A percentile compares a stretch with the other conserved stretches of the same genome.
phyloP scores from a whole-genome alignment of 148 eudicot genomes.

The Persicaria maculosa region DNA sequence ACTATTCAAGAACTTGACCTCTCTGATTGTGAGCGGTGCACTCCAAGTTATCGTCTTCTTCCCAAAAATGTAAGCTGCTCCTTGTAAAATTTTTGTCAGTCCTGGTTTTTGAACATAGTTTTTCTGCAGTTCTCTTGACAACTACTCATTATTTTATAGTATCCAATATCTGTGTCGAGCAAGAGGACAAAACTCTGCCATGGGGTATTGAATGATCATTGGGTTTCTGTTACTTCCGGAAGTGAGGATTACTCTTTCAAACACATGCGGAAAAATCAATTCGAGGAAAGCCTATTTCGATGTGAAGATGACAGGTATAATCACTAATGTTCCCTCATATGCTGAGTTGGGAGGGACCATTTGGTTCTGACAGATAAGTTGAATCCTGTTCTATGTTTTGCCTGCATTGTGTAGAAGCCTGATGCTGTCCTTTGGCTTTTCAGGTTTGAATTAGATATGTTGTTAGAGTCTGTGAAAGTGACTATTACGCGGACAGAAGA shows the following conservation, averaged over 20 bases:
- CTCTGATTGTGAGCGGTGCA: conserved; percentile 53
- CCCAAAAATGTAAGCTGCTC: conserved; percentile 56
- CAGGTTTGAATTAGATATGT: conserved; percentile 94
- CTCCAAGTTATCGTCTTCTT: conserved; percentile 25
- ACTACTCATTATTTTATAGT: conserved; percentile 29
- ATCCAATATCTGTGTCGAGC: conserved; percentile 79
- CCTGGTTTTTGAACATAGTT: conserved; percentile 1
- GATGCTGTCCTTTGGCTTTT: background rate
- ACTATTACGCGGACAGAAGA: conserved; percentile 77
- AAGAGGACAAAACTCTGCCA: conserved; percentile 73
- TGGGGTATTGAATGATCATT: conserved; percentile 68
- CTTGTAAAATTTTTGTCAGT: background rate
- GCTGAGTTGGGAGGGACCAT: background rate
- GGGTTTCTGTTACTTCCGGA: conserved; percentile 45
- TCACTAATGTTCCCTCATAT: background rate
- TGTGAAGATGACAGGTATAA: conserved; percentile 91
- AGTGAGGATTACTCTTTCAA: conserved; percentile 74
- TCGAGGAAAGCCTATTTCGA: conserved; percentile 87
- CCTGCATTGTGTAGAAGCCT: too few relatives aligned
- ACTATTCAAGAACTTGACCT: conserved; percentile 86
- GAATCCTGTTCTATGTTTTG: too few relatives aligned
- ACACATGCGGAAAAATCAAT: conserved; percentile 95
- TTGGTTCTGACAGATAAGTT: too few relatives aligned
- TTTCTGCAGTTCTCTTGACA: conserved; percentile 9
- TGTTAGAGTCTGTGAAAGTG: conserved; percentile 65